Conservation (phyloP, 768 basidiomycete species). For the Cyathus striatus region DNA sequence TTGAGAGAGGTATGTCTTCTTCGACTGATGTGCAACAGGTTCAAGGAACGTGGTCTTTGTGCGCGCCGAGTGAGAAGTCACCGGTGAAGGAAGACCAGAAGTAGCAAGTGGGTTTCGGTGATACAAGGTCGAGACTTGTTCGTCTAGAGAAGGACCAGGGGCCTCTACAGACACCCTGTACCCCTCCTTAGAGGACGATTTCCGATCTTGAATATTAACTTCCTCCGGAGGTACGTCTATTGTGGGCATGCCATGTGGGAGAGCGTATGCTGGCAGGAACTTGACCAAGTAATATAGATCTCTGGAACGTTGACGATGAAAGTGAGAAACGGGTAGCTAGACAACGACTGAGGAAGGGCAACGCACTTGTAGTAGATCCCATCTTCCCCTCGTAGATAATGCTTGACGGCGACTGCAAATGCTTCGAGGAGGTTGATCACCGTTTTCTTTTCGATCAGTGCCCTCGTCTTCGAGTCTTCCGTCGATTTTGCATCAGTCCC, state of each 20-base stretch:
- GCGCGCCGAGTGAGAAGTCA: slow-evolving; percentile 4
- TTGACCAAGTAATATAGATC: slow-evolving; percentile 69
- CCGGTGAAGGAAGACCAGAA: slow-evolving; percentile 19
- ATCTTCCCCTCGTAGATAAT: slow-evolving; percentile 59
- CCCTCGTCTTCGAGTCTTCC: slow-evolving; percentile 34
- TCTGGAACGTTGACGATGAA: slow-evolving; percentile 14
- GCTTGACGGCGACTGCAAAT: slow-evolving; percentile 61
- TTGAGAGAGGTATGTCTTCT: no score
- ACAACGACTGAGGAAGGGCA: background rate
- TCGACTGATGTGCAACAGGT: slow-evolving; percentile 1
- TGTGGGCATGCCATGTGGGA: slow-evolving; percentile 45
- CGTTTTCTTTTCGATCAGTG: slow-evolving; percentile 64
- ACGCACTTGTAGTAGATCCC: slow-evolving; percentile 39
- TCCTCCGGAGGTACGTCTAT: slow-evolving; percentile 8
- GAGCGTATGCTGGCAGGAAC: slow-evolving; percentile 61
- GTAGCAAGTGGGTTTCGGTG: background rate
- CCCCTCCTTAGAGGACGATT: background rate
- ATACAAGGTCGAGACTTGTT: background rate
- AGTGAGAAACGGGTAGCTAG: background rate
- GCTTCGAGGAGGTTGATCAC: slow-evolving; percentile 67
- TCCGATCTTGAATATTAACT: no score
- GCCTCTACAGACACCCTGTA: background rate
- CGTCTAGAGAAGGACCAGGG: background rate
- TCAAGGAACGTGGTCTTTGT: slow-evolving; percentile 8
- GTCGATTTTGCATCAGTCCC: slow-evolving; percentile 11